phyloP scores from a whole-genome alignment of 371 early-diverging fungal species.

The Lichtheimia hyalospora region DNA sequence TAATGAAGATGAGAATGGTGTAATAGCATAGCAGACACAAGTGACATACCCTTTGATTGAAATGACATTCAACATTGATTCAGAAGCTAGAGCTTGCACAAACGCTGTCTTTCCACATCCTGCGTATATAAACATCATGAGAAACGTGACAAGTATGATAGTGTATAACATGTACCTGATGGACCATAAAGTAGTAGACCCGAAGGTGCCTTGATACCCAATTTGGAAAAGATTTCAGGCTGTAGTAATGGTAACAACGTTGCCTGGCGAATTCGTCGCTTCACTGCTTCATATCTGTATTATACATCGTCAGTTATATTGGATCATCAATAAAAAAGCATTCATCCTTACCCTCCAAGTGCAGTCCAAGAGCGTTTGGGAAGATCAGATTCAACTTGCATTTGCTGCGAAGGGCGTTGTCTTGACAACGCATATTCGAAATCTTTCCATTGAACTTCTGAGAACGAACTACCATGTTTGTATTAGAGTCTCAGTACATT shows the following conservation, averaged over 20 bases:
- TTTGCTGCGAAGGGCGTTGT: slow-evolving; percentile 49
- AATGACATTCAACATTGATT: slow-evolving; percentile 74
- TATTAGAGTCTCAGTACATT: background rate
- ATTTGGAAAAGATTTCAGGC: slow-evolving; percentile 58
- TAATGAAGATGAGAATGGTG: no score
- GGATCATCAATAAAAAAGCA: background rate
- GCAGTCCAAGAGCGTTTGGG: slow-evolving; percentile 45
- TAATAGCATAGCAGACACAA: background rate
- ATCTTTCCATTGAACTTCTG: slow-evolving; percentile 31
- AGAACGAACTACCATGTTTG: background rate
- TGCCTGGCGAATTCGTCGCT: slow-evolving; percentile 68
- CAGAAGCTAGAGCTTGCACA: slow-evolving; percentile 72
- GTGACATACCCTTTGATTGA: slow-evolving; percentile 68
- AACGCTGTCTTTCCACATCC: slow-evolving; percentile 88
- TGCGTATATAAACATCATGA: slow-evolving; percentile 14
- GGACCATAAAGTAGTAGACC: slow-evolving; percentile 89
- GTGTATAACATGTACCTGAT: slow-evolving; percentile 53
- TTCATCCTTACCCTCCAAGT: slow-evolving; percentile 53
- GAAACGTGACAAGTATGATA: background rate
- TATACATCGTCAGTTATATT: background rate
- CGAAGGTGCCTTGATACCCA: slow-evolving; percentile 75
- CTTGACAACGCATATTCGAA: slow-evolving; percentile 46
- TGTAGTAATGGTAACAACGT: slow-evolving; percentile 70
- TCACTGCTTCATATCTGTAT: slow-evolving; percentile 62
- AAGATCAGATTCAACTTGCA: slow-evolving; percentile 47